Evolutionary conservation across 2,329 filamentous ascomycete genomes (phyloP), one percentile per base, ranked within the genome.

Genomic region (Aureobasidium melanogenum): DNA sequence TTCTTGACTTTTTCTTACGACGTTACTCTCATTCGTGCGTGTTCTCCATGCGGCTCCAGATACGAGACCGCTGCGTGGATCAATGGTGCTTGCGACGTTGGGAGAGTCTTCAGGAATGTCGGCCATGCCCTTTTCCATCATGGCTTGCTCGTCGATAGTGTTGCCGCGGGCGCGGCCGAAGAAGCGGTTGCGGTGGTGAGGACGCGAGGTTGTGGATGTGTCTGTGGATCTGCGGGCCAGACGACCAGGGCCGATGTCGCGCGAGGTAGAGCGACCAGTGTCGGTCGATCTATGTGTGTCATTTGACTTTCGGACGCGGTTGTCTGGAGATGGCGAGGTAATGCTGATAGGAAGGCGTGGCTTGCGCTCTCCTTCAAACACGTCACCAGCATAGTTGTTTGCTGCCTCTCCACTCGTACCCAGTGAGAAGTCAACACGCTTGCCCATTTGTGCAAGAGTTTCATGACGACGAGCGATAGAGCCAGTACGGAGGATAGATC

Each of bases 351-450:
- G 71, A 15, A 82, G 66, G 30, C 77, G 74, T 62, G 74, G 65
- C 56, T 72, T 70, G 62, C 68, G 66, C 26, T 75, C 70, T 61
- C 85, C 83, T 61, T 85, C 83, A 68, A 84, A 86, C 0, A 88
- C 82, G 67, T 89, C 87, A 48, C 83, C 84, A 63, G 82, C 80
- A 47, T 84, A 75, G 64, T 87, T 84, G 34, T 77, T 78, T 1
- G 81, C 77, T 3, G 79, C 79, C 43, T 86, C 76, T 47, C 82
- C 79, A 36, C 76, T 79, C 80, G 88, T 87, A 32, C 87, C 87
- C 2, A 88, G 77, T 1, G 85, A 88, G 72, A 89, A 89, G 69
- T 89, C 87, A 32, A 88, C 85, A 30, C 85, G 83, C 60, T 83
- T 84, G 38, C 77, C 77, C 76, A 84, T 83, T 10, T 79, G 75